These are phyloP conservation scores for Lentinus polychrous DNA, from an alignment of 1,284 basidiomycete genomes.

Conservation along the genomic window DNA sequence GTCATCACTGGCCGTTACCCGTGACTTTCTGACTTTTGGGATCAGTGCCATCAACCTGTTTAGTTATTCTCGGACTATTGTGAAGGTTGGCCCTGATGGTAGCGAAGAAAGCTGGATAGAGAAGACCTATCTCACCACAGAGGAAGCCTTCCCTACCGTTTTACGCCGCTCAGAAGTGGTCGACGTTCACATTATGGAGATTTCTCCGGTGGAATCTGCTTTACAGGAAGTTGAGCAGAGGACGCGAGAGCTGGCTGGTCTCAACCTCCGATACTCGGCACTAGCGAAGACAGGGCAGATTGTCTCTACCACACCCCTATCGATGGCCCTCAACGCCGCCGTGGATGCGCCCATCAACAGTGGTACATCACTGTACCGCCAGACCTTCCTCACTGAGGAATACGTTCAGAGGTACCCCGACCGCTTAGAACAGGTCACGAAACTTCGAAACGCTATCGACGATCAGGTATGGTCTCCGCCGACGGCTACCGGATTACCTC, in stretches of 20 bases:
- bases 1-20: slow-evolving; percentile 6
- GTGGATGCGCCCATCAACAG: slow-evolving; percentile 81
- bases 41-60: slow-evolving; percentile 77
- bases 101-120: slow-evolving; percentile 82
- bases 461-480: slow-evolving; percentile 55
- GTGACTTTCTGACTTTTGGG: not conserved
- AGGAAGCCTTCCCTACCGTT: slow-evolving; percentile 90
- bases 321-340: slow-evolving; percentile 82
- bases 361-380: slow-evolving; percentile 73
- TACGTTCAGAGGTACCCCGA: slow-evolving; percentile 70
- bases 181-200: slow-evolving; percentile 67
- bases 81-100: slow-evolving; percentile 52
- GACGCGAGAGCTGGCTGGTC: slow-evolving; percentile 66
- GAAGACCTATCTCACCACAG: slow-evolving; percentile 82
- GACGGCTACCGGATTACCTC: not conserved
- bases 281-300: slow-evolving; percentile 71
- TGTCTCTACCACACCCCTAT: slow-evolving; percentile 77
- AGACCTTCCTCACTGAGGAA: slow-evolving; percentile 68
- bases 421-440: slow-evolving; percentile 62
- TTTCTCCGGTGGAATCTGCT: slow-evolving; percentile 85
- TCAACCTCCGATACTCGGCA: slow-evolving; percentile 68
- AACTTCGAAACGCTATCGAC: slow-evolving; percentile 70
- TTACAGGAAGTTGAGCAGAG: slow-evolving; percentile 74
- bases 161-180: slow-evolving; percentile 87
- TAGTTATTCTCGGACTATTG: slow-evolving; percentile 68